These are phyloP conservation scores for Iberis pinnata DNA, from an alignment of 345 rosid species.

Conservation along the genomic window DNA sequence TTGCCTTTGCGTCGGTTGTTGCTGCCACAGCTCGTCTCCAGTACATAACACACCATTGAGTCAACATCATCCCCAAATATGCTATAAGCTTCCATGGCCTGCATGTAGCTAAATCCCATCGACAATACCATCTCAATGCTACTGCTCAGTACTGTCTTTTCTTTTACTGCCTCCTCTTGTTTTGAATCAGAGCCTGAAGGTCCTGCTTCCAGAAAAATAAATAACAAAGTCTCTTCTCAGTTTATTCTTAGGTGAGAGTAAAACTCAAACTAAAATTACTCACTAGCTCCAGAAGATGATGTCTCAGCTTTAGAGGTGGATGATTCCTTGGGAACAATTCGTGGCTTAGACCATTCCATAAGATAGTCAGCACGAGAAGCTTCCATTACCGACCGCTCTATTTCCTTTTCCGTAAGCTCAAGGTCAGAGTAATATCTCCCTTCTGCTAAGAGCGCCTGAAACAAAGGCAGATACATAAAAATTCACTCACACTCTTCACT, in stretches of 20 bases:
- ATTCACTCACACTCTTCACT: slow-evolving; percentile 1
- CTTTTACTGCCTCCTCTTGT: slow-evolving; percentile 32
- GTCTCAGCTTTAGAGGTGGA: slow-evolving; percentile 80
- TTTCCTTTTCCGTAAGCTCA: slow-evolving; percentile 95
- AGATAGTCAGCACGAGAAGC: slow-evolving; percentile 97
- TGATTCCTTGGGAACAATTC: slow-evolving; percentile 54
- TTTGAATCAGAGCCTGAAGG: slow-evolving; percentile 57
- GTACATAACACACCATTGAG: slow-evolving; percentile 79
- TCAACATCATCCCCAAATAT: slow-evolving; percentile 95
- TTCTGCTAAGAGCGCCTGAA: slow-evolving; percentile 91
- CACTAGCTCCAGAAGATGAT: slow-evolving; percentile 93
- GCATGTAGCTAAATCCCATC: slow-evolving; percentile 92
- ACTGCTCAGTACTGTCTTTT: slow-evolving; percentile 49
- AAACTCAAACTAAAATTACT: slow-evolving; percentile 31
- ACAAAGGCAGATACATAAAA: slow-evolving; percentile 12
- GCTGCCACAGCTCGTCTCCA: slow-evolving; percentile 68
- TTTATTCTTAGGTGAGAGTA: slow-evolving; percentile 4
- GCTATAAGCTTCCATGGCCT: slow-evolving; percentile 82
- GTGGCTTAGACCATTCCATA: slow-evolving; percentile 62
- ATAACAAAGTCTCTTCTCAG: neutral
- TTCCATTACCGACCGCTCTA: slow-evolving; percentile 89
- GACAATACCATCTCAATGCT: slow-evolving; percentile 69
- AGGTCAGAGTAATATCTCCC: slow-evolving; percentile 73
- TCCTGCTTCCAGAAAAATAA: too few relatives aligned
- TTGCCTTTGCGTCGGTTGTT: slow-evolving; percentile 42